phyloP scores from a whole-genome alignment of 345 rosid species.

The Linum trigynum region DNA sequence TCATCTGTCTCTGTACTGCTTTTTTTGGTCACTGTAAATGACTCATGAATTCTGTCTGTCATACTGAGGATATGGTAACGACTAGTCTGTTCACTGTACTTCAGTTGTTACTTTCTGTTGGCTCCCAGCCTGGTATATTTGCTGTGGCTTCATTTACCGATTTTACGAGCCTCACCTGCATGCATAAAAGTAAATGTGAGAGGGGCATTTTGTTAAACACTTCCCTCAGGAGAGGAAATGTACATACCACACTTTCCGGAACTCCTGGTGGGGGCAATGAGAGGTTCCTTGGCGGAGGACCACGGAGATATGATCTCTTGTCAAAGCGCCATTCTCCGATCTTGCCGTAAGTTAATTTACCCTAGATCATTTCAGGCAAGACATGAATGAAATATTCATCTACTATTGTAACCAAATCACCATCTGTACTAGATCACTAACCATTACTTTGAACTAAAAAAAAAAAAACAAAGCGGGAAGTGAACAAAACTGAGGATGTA shows the following conservation, averaged over 20 bases:
- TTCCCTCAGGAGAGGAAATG: not conserved
- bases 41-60: constrained; percentile 2
- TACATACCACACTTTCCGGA: constrained; percentile 94
- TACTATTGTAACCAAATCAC: too few species aligned
- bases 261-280: constrained; percentile 83
- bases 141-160: constrained; percentile 68
- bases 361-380: constrained; percentile 31
- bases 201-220: not conserved
- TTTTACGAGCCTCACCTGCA: constrained; percentile 56
- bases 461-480: too few species aligned
- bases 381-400: not conserved
- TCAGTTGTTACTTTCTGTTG: constrained; percentile 18
- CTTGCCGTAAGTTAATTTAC: constrained; percentile 76
- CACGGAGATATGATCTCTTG: constrained; percentile 75
- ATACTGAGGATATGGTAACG: not conserved
- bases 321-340: constrained; percentile 93
- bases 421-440: too few species aligned
- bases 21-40: constrained; percentile 13
- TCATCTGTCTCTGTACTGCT: constrained; percentile 18
- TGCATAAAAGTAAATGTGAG: not conserved
- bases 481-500: not conserved
- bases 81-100: not conserved
- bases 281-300: constrained; percentile 72
- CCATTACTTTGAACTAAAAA: too few species aligned
- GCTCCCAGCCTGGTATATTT: constrained; percentile 59